Percentiles rank a stretch among this genome's conserved stretches.
Evolutionary conservation across 306 rosid species (phyloP).

Genomic region (Herpetospermum pedunculosum): DNA sequence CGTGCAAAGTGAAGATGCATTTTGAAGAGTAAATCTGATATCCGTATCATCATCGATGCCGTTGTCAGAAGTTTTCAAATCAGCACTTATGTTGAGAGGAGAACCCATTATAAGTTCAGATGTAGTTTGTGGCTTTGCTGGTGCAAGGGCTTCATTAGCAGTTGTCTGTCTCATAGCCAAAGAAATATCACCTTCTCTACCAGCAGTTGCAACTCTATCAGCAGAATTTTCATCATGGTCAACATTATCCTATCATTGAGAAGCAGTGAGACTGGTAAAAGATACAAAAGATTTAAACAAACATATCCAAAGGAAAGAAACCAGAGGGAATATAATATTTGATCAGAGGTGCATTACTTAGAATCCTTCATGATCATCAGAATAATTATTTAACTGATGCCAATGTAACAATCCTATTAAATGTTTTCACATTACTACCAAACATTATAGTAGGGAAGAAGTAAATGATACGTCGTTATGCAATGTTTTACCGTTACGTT

Average conservation of each 20-base stretch:
- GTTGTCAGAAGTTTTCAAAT: slow-evolving; percentile 13
- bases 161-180: slow-evolving; percentile 20
- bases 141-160: slow-evolving; percentile 15
- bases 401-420: not conserved
- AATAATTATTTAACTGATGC: not conserved
- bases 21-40: slow-evolving; percentile 6
- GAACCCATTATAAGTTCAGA: slow-evolving; percentile 19
- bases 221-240: slow-evolving; percentile 43
- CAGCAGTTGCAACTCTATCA: slow-evolving; percentile 27
- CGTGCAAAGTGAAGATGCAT: slow-evolving; percentile 12
- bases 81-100: slow-evolving; percentile 16
- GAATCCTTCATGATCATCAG: not conserved
- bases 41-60: slow-evolving; percentile 25
- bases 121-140: slow-evolving; percentile 19
- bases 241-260: slow-evolving; percentile 24
- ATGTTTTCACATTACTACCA: not conserved
- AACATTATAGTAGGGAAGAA: not conserved
- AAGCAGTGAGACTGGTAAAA: not conserved
- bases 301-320: not conserved
- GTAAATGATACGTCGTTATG: not conserved
- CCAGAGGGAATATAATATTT: not conserved
- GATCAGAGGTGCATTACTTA: not conserved
- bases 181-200: slow-evolving; percentile 20
- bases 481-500: not conserved
- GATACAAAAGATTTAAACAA: not conserved